phyloP scores from a whole-genome alignment of 345 rosid species.

The Eucalyptus guilfoylei region DNA sequence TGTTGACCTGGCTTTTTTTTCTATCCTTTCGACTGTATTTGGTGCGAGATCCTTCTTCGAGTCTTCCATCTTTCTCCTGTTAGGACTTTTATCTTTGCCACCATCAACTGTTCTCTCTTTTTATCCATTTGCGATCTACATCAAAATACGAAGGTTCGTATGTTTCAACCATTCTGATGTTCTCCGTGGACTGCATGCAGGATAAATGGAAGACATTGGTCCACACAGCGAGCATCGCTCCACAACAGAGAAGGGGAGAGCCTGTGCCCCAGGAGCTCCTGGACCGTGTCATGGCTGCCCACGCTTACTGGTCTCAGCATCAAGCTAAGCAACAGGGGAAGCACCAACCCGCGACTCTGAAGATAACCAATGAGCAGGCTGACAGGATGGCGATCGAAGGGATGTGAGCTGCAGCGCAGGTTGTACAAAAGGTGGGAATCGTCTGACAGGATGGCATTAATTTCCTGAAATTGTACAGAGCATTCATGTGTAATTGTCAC shows the following conservation, averaged over 20 bases:
- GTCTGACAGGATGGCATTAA: slow-evolving; percentile 7
- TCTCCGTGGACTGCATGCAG: slow-evolving; percentile 17
- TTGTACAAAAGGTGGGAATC: neutral
- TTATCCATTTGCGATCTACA: neutral
- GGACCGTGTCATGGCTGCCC: slow-evolving; percentile 88
- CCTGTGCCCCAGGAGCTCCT: slow-evolving; percentile 89
- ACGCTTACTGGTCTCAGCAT: slow-evolving; percentile 71
- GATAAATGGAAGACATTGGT: slow-evolving; percentile 99
- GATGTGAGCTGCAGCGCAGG: neutral
- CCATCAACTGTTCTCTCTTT: neutral
- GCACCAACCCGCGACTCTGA: slow-evolving; percentile 13
- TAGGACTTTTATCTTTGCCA: neutral
- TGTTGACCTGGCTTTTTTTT: neutral
- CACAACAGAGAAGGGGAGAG: slow-evolving; percentile 94
- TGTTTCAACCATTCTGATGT: neutral
- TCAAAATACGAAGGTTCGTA: neutral
- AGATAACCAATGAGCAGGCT: slow-evolving; percentile 2
- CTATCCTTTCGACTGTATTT: neutral
- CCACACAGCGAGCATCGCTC: slow-evolving; percentile 83
- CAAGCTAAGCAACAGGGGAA: slow-evolving; percentile 65
- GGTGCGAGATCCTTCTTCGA: neutral
- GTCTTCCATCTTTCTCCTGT: neutral
- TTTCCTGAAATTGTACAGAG: slow-evolving; percentile 25
- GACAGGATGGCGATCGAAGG: slow-evolving; percentile 7
- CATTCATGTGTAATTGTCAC: slow-evolving; percentile 12